These are phyloP conservation scores for Leccinum rimulosum DNA, from an alignment of 768 basidiomycete genomes.

Conservation along the genomic window DNA sequence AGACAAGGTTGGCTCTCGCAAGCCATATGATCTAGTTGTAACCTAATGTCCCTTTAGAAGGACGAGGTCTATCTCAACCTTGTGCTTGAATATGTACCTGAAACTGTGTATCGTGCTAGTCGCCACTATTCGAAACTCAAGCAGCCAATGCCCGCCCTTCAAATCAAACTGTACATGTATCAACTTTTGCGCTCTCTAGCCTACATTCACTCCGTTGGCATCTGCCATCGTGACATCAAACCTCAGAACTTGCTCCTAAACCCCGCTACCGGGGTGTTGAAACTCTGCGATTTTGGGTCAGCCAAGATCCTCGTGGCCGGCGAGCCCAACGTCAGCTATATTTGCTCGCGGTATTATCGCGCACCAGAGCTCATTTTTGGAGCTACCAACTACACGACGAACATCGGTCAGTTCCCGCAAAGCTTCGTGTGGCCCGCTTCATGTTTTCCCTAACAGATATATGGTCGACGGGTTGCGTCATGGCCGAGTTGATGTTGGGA, in stretches of 20 bases:
- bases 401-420: conserved; percentile 76
- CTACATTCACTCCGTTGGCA: conserved; percentile 99
- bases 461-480: conserved; percentile 99
- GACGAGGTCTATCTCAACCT: conserved; percentile 99
- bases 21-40: conserved; percentile 4
- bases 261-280: conserved; percentile 93
- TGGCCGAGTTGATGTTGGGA: conserved; percentile 99
- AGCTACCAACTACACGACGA: conserved; percentile 99
- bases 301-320: conserved; percentile 98
- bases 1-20: conserved; percentile 74
- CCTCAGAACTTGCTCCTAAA: conserved; percentile 98
- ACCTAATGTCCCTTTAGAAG: conserved; percentile 56
- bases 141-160: conserved; percentile 99
- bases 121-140: conserved; percentile 99
- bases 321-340: conserved; percentile 99
- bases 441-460: conserved; percentile 59
- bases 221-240: conserved; percentile 99
- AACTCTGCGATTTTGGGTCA: conserved; percentile 98
- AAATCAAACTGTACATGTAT: conserved; percentile 99
- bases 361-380: conserved; percentile 99
- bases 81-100: conserved; percentile 98
- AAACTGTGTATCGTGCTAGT: conserved; percentile 98
- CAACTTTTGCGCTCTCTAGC: conserved; percentile 96
- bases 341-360: conserved; percentile 99
- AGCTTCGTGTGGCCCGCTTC: conserved; percentile 1